Conservation (phyloP, 1,139 yeast genomes). For the Scheffersomyces parashehatae region DNA sequence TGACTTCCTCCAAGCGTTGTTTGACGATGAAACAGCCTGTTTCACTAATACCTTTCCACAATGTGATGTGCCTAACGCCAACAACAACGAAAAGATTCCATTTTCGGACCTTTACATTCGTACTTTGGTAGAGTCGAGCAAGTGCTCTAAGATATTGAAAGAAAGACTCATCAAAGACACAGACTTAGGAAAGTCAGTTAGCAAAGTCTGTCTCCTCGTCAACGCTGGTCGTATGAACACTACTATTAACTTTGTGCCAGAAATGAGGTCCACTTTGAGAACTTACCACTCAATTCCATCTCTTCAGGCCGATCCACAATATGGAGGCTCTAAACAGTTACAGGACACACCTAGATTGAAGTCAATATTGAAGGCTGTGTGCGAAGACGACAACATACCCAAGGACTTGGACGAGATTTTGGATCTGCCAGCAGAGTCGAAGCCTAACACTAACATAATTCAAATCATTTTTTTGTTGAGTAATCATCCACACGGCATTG, state of each 20-base stretch:
- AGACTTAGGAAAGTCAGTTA: constrained; percentile 68
- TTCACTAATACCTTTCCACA: constrained; percentile 61
- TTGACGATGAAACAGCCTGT: constrained; percentile 62
- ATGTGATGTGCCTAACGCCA: constrained; percentile 35
- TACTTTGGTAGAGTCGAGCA: constrained; percentile 79
- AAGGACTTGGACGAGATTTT: constrained; percentile 52
- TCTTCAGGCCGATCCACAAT: constrained; percentile 65
- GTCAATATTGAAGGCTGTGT: constrained; percentile 79
- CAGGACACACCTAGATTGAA: constrained; percentile 95
- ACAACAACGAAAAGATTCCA: constrained; percentile 54
- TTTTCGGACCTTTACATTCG: constrained; percentile 86
- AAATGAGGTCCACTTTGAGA: constrained; percentile 89
- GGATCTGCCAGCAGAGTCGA: constrained; percentile 24
- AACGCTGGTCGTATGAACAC: constrained; percentile 95
- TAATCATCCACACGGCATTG: constrained; percentile 56
- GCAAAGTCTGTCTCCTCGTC: constrained; percentile 81
- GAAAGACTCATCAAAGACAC: constrained; percentile 70
- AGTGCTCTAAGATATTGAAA: constrained; percentile 78
- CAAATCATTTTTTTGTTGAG: constrained; percentile 76
- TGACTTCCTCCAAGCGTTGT: constrained; percentile 67
- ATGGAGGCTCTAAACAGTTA: constrained; percentile 63
- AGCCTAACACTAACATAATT: constrained; percentile 61
- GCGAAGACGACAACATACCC: constrained; percentile 50
- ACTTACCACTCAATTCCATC: constrained; percentile 94
- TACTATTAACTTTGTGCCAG: constrained; percentile 93